These are phyloP conservation scores for Penstemon eatonii DNA, from an alignment of 257 asterid genomes.

Conservation along the genomic window DNA sequence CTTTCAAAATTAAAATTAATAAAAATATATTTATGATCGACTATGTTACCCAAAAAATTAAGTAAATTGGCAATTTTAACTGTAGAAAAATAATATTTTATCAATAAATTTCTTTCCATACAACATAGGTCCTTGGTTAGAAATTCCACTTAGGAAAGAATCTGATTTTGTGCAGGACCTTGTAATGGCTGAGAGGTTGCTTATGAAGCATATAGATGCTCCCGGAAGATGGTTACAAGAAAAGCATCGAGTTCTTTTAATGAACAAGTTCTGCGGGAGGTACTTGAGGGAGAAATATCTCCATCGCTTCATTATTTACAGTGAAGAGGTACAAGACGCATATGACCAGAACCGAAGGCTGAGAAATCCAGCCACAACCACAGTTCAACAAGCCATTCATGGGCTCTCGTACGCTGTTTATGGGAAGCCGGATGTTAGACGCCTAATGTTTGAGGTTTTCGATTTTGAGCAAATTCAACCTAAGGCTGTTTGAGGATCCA, in stretches of 20 bases:
- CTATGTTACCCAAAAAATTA: too few relatives aligned
- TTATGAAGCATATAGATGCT: conserved; percentile 95
- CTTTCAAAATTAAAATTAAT: too few relatives aligned
- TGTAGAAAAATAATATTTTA: too few relatives aligned
- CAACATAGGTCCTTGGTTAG: too few relatives aligned
- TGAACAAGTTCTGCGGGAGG: conserved; percentile 97
- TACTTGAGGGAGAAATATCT: conserved; percentile 84
- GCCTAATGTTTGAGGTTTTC: conserved; percentile 96
- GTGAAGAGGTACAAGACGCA: conserved; percentile 82
- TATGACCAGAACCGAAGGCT: conserved; percentile 88
- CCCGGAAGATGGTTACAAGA: conserved; percentile 94
- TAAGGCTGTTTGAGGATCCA: conserved; percentile 45
- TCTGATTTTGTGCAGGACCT: conserved; percentile 58
- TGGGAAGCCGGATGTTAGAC: conserved; percentile 93
- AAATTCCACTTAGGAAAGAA: too few relatives aligned
- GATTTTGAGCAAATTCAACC: conserved; percentile 96
- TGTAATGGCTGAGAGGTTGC: conserved; percentile 93
- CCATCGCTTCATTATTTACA: conserved; percentile 75
- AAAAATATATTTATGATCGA: too few relatives aligned
- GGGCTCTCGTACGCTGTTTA: conserved; percentile 84
- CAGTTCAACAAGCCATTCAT: conserved; percentile 96
- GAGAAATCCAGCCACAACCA: conserved; percentile 92
- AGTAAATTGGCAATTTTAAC: too few relatives aligned
- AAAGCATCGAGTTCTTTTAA: conserved; percentile 70
- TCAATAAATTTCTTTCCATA: too few relatives aligned